A percentile compares a stretch with the other conserved stretches of the same genome.
Evolutionary conservation across 2,329 filamentous ascomycete genomes (phyloP).

Genomic region (Celoporthe dispersa): DNA sequence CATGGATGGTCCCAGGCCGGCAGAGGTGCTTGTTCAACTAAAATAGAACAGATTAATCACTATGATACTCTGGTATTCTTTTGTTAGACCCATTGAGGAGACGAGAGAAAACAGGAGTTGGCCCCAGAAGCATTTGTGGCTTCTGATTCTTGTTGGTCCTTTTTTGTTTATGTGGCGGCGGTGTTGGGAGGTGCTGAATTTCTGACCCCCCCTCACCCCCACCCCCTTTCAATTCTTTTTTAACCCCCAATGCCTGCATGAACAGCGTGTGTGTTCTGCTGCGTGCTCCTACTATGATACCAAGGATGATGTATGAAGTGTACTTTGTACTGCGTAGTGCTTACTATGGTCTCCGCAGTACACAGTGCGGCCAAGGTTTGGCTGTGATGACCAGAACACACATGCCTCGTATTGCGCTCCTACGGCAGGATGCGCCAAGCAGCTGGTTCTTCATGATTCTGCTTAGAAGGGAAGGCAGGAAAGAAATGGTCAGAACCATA

Average conservation of each 20-base stretch:
- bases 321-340: background rate
- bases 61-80: background rate
- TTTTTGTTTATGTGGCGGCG: background rate
- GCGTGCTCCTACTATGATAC: no score
- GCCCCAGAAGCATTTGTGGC: no score
- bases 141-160: no score
- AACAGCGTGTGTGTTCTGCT: background rate
- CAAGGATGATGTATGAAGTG: background rate
- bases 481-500: background rate
- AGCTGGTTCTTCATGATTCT: background rate
- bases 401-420: slow-evolving; percentile 10
- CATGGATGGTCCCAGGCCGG: background rate
- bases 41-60: background rate
- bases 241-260: background rate
- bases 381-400: background rate
- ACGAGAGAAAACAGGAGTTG: no score
- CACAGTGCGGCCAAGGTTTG: background rate
- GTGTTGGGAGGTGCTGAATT: background rate
- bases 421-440: background rate
- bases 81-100: no score
- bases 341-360: background rate
- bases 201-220: background rate
- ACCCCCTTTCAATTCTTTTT: background rate
- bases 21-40: background rate
- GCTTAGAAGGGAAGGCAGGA: background rate